phyloP scores from a whole-genome alignment of 2,329 filamentous ascomycete species.

The Microsporum ferrugineum region DNA sequence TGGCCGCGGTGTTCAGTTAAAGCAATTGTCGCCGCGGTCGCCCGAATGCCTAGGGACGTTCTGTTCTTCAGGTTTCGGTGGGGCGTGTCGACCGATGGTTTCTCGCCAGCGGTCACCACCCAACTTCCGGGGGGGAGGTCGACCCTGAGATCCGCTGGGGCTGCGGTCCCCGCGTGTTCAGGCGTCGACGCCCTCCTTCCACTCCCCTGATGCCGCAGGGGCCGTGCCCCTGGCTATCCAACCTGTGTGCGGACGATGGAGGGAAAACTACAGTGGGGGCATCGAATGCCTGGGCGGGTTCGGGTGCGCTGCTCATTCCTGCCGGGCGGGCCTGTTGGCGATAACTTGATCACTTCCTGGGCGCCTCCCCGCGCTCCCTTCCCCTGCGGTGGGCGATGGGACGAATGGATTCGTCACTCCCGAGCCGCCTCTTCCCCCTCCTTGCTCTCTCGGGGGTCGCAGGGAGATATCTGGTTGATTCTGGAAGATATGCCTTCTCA shows the following conservation, averaged over 20 bases:
- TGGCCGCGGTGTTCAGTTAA: neutral
- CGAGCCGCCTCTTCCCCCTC: no score
- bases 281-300: neutral
- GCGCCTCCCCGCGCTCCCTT: no score
- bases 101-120: neutral
- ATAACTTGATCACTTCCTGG: no score
- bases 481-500: constrained; percentile 38
- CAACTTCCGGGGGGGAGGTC: neutral
- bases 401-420: no score
- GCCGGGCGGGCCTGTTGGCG: neutral
- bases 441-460: neutral
- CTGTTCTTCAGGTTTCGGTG: neutral
- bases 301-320: neutral
- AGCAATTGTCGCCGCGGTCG: neutral
- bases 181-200: neutral
- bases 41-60: neutral
- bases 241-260: neutral
- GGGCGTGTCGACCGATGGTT: neutral
- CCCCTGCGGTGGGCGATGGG: no score
- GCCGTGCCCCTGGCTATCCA: neutral
- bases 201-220: neutral
- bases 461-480: constrained; percentile 29
- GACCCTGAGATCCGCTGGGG: neutral
- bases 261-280: neutral
- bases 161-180: neutral